Evolutionary conservation across 2,329 filamentous ascomycete species (phyloP).

Genomic region (Neurospora sp.): DNA sequence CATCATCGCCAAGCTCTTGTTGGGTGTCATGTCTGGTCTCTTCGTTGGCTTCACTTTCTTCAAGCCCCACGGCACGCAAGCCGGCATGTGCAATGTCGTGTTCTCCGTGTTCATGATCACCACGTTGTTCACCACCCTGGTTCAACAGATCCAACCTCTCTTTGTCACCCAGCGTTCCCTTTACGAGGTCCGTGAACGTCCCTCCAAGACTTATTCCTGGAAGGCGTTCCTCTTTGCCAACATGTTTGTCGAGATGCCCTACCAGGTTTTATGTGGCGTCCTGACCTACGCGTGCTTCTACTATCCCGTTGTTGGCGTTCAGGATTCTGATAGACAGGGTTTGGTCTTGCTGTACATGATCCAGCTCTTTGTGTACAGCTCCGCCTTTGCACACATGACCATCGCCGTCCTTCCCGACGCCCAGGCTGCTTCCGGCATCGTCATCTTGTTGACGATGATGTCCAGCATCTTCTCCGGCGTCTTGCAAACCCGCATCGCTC

Average conservation of each 20-base stretch:
- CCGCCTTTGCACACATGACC: slow-evolving; percentile 63
- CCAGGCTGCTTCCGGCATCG: slow-evolving; percentile 55
- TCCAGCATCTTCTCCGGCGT: slow-evolving; percentile 56
- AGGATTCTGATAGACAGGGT: slow-evolving; percentile 45
- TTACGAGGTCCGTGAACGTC: slow-evolving; percentile 70
- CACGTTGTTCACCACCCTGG: neutral
- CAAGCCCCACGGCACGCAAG: slow-evolving; percentile 40
- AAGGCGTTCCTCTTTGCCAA: slow-evolving; percentile 63
- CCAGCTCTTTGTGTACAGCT: slow-evolving; percentile 61
- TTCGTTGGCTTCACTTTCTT: slow-evolving; percentile 73
- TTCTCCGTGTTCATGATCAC: slow-evolving; percentile 65
- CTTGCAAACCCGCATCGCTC: slow-evolving; percentile 43
- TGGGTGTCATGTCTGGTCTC: slow-evolving; percentile 49
- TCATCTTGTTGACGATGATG: slow-evolving; percentile 49
- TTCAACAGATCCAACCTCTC: slow-evolving; percentile 57
- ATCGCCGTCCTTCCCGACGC: slow-evolving; percentile 62
- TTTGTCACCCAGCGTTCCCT: slow-evolving; percentile 65
- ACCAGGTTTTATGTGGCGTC: slow-evolving; percentile 54
- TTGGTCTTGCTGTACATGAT: slow-evolving; percentile 57
- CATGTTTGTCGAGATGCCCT: slow-evolving; percentile 63
- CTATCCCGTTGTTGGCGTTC: slow-evolving; percentile 48
- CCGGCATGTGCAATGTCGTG: slow-evolving; percentile 66
- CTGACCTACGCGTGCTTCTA: slow-evolving; percentile 59
- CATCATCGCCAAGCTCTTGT: slow-evolving; percentile 61
- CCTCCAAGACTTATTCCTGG: slow-evolving; percentile 68